Percentiles rank a stretch among this genome's conserved stretches.
phyloP scores from a whole-genome alignment of 306 rosid genomes.

The Luffa acutangula region DNA sequence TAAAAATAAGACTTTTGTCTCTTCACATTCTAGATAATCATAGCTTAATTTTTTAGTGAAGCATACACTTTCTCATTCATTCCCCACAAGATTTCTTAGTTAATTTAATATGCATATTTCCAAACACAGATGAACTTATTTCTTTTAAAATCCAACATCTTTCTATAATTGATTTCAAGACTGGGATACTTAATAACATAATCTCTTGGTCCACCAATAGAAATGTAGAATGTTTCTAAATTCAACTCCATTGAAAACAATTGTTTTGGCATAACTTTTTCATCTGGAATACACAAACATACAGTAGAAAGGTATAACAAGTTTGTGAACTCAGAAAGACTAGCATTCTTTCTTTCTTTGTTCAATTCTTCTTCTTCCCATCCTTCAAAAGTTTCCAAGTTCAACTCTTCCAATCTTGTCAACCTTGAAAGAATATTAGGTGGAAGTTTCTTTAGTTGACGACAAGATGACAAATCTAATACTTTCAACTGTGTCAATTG shows the following conservation, averaged over 20 bases:
- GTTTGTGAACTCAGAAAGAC: neutral
- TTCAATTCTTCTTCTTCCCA: slow-evolving; percentile 3
- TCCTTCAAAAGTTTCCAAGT: neutral
- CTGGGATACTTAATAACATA: no score
- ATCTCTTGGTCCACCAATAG: no score
- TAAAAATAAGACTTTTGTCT: neutral
- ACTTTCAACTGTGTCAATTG: neutral
- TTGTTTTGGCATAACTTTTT: neutral
- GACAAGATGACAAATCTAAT: neutral
- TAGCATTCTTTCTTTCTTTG: slow-evolving; percentile 4
- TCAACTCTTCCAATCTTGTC: slow-evolving; percentile 7
- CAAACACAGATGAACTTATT: neutral
- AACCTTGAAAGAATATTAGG: slow-evolving; percentile 1
- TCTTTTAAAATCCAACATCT: no score
- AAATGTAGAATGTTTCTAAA: neutral
- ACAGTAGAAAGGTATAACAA: neutral
- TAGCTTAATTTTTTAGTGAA: neutral
- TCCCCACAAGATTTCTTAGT: neutral
- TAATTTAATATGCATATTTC: neutral
- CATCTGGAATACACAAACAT: neutral
- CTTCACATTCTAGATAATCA: neutral
- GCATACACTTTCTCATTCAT: neutral
- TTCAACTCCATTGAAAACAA: neutral
- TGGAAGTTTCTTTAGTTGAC: neutral
- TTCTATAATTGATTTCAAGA: no score